Base-by-base conservation (phyloP, 768 basidiomycete species). In the Leccinum boreale region DNA sequence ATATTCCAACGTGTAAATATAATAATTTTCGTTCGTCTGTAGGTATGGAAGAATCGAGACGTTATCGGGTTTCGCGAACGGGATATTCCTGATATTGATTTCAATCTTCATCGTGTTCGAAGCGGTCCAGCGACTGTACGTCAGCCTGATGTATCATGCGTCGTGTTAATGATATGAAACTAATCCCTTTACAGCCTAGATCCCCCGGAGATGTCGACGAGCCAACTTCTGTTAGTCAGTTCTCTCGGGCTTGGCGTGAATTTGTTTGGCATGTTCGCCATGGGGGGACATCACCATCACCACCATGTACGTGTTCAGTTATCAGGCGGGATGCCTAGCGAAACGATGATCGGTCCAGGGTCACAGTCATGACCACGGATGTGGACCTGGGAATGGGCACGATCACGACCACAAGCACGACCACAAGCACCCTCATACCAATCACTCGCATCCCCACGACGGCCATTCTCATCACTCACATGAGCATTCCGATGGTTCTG, bases 31-130 rank as follows among this genome's bases (percentile, higher is more conserved):
- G 12, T 24, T 51, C n/a, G 6, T 42, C 39, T 28, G 11, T 59
- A 95, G 94, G 33, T 99, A 95, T 73, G 89, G 92, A 4, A 87
- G 97, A 28, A 94, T 99, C 24, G 97, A 99, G 74, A 98, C 97
- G 1, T 73, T 99, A 26, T 98, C 96, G 10, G 97, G 97, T 12
- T 99, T 99, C 68, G 94, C 97, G 2, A 99, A 99, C 67, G 97
- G 96, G 23, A 89, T 97, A 59, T 96, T 96, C 70, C 77, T 94
- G 4, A 87, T 96, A 60, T 75, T 96, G 50, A 97, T 98, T 57
- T 98, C 95, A 3, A 86, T 98, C 60, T 99, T 98, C 72, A 99
- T 99, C 70, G 88, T 98, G 36, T 98, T 99, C 60, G 97, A 99
- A 75, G 97, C 95, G 2, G 85, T 98, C 44, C 94, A 98, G 73